Evolutionary conservation across 305 asterid species (phyloP), one percentile per base, ranked within the genome.

Genomic region (Solanum hybrid): DNA sequence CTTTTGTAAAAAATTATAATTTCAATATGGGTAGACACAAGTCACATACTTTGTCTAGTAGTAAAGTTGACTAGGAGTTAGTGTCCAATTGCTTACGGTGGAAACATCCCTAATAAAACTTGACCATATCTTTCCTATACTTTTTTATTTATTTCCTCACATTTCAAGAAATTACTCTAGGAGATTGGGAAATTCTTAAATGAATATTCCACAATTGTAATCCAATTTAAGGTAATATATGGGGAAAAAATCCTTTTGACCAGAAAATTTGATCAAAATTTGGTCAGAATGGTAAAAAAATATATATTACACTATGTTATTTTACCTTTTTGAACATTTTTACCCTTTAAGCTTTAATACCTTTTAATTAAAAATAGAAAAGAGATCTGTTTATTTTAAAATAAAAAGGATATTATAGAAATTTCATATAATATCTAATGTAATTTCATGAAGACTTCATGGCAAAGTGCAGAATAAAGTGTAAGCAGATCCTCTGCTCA

Each of bases 51-150:
- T 93, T 79, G 93, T 93, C 92, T 24, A 41, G 83, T 88, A 91
- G 82, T 89, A 89, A 65, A 68, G 93, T 94, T 94, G 95, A 92
- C 95, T 88, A 4, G 89, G n/a, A 86, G 12, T 85, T 11, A 12
- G 85, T 90, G 75, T 87, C 80, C 90, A 68, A 38, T 93, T 93
- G 92, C 94, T 92, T 92, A 22, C 45, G 90, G 68, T 91, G 26
- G 41, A 93, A 92, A 91, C 93, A 92, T 92, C 92, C 92, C 9
- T 68, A 39, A 82, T 26, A 26, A 29, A 89, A 33, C 29, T 4
- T 57, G 39, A n/a, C 29, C 72, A 75, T 12, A 37, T 31, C 77
- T 84, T 51, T 31, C 88, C n/a, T 51, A 29, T 83, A 51, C 26
- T 6, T 51, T 9, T 9, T 31, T 29, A 51, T 84, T 84, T 84